Conservation (phyloP, 1,284 basidiomycete species). For the Phellinidium pouzarii region DNA sequence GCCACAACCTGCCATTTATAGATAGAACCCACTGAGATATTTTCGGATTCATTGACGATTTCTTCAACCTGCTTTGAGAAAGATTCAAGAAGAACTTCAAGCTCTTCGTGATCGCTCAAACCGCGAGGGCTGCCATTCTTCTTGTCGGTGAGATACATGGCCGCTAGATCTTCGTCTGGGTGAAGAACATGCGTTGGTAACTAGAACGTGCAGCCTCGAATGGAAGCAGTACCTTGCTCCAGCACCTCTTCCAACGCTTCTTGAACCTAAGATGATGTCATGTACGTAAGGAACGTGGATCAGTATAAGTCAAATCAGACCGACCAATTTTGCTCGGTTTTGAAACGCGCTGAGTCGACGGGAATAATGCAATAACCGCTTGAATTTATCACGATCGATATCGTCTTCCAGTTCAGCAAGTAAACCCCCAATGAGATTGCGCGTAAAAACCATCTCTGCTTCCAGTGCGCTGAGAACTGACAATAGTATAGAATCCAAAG, state of each 20-base stretch:
- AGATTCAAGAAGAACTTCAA: constrained; percentile 89
- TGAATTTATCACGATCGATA: constrained; percentile 90
- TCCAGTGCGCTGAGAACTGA: constrained; percentile 87
- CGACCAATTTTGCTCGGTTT: constrained; percentile 80
- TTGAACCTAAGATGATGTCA: constrained; percentile 54
- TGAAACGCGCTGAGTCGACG: constrained; percentile 81
- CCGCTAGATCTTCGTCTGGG: constrained; percentile 85
- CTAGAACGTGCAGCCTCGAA: background rate
- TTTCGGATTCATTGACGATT: constrained; percentile 89
- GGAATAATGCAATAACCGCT: constrained; percentile 84
- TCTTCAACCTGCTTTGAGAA: constrained; percentile 96
- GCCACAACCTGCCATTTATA: background rate
- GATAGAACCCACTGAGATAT: constrained; percentile 58
- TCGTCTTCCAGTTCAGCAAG: constrained; percentile 90
- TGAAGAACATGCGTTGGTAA: background rate
- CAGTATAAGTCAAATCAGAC: constrained; percentile 32
- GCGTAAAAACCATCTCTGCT: constrained; percentile 88
- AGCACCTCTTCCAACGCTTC: constrained; percentile 86
- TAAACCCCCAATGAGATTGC: constrained; percentile 79
- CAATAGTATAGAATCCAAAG: constrained; percentile 83
- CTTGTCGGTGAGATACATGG: constrained; percentile 88
- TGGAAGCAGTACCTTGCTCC: constrained; percentile 62
- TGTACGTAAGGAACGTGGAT: background rate
- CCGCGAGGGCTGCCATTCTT: constrained; percentile 50
- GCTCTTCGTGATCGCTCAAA: constrained; percentile 81